A percentile compares a stretch with the other conserved stretches of the same genome.
phyloP scores from a whole-genome alignment of 805 yeast genomes.

The Yamadazyma sp. region DNA sequence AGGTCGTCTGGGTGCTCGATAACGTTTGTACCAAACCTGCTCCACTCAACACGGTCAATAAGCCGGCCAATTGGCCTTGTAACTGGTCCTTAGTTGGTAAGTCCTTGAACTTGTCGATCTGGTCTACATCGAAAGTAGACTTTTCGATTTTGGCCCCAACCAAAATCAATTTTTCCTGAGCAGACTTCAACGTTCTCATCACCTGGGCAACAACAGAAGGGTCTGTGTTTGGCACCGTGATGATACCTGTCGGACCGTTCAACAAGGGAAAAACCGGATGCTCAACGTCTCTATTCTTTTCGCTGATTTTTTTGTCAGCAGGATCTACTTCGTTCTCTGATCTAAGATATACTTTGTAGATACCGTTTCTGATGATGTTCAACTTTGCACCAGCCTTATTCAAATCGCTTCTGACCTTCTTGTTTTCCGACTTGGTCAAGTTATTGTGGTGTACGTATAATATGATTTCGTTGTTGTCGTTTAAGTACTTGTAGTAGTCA shows the following conservation, averaged over 20 bases:
- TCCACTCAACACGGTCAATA: slow-evolving; percentile 83
- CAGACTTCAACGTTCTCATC: slow-evolving; percentile 57
- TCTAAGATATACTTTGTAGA: slow-evolving; percentile 76
- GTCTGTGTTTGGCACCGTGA: slow-evolving; percentile 64
- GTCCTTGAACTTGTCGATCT: slow-evolving; percentile 63
- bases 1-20: slow-evolving; percentile 61
- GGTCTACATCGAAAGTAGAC: slow-evolving; percentile 49
- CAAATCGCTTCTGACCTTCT: slow-evolving; percentile 59
- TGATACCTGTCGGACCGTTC: slow-evolving; percentile 83
- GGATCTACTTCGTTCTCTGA: slow-evolving; percentile 74
- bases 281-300: slow-evolving; percentile 39
- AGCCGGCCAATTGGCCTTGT: slow-evolving; percentile 80
- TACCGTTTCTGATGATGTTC: slow-evolving; percentile 62
- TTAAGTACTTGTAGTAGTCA: slow-evolving; percentile 72
- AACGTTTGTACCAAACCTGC: slow-evolving; percentile 84
- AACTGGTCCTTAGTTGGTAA: slow-evolving; percentile 71
- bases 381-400: slow-evolving; percentile 65
- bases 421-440: slow-evolving; percentile 67
- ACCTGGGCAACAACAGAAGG: slow-evolving; percentile 67
- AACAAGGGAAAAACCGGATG: slow-evolving; percentile 75
- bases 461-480: slow-evolving; percentile 67
- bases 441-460: slow-evolving; percentile 86
- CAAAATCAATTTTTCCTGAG: slow-evolving; percentile 72
- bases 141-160: slow-evolving; percentile 84
- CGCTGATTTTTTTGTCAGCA: slow-evolving; percentile 54